Conservation (phyloP, 2,329 filamentous ascomycete genomes). For the Aspergillus sp. region DNA sequence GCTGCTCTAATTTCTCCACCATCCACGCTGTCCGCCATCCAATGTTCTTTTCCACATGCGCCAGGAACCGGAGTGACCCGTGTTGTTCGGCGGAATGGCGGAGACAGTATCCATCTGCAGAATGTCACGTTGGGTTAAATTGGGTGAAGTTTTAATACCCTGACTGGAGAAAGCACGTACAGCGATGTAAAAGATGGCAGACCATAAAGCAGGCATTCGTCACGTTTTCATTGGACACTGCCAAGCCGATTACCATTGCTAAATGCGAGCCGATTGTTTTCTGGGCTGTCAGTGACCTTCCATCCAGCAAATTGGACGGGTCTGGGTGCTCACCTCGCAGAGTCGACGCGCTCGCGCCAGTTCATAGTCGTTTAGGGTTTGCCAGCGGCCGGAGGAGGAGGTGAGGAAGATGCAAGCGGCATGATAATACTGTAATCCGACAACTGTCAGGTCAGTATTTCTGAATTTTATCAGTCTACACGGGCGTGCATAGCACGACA, state of each 20-base stretch:
- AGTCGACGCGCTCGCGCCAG: constrained; percentile 17
- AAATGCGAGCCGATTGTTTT: constrained; percentile 23
- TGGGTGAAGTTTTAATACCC: too few species aligned
- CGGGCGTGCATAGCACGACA: constrained; percentile 1
- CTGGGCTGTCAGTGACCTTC: constrained; percentile 6
- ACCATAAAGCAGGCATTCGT: constrained; percentile 28
- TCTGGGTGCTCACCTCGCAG: constrained; percentile 16
- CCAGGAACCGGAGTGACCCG: constrained; percentile 21
- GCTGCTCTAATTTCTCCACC: constrained; percentile 17
- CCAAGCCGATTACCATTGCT: constrained; percentile 23
- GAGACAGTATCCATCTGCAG: constrained; percentile 26
- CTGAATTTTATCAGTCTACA: too few species aligned
- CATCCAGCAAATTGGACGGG: neutral
- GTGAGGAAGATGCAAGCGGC: constrained; percentile 24
- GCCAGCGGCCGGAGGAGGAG: constrained; percentile 17
- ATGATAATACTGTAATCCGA: constrained; percentile 34
- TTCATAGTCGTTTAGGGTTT: constrained; percentile 18
- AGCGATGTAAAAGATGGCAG: constrained; percentile 25
- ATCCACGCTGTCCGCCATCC: constrained; percentile 29
- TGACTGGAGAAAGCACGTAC: constrained; percentile 11
- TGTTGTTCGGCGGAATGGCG: constrained; percentile 19
- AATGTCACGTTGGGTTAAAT: neutral
- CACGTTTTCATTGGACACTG: constrained; percentile 27
- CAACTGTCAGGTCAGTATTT: constrained; percentile 12
- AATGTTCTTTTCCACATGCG: constrained; percentile 18